Evolutionary conservation across 805 yeast genomes (phyloP).

Genomic region (Yamadazyma laniorum): DNA sequence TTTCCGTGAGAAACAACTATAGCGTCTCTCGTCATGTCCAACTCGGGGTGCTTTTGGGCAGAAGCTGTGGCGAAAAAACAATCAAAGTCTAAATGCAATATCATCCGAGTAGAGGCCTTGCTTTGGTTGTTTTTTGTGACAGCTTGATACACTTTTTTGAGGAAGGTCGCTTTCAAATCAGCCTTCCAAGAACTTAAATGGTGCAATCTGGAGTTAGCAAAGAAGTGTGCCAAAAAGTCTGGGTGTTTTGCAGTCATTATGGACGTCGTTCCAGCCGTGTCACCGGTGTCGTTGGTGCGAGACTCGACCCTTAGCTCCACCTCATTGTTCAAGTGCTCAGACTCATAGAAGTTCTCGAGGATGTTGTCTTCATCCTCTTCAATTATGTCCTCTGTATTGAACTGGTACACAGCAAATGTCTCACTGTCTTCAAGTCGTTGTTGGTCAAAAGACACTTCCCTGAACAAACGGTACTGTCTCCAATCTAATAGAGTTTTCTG

Average conservation of each 20-base stretch:
- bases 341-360: conserved; percentile 5
- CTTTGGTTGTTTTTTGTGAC: neutral
- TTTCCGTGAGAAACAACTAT: conserved; percentile 67
- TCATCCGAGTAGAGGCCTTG: conserved; percentile 22
- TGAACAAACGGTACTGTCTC: conserved; percentile 59
- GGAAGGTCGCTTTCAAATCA: conserved; percentile 61
- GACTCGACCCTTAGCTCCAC: neutral
- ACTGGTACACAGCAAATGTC: conserved; percentile 2
- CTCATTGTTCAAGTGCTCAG: neutral
- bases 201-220: conserved; percentile 80
- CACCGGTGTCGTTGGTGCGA: conserved; percentile 10
- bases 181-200: conserved; percentile 88
- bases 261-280: conserved; percentile 13
- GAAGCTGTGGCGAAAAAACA: conserved; percentile 92
- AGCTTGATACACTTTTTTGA: conserved; percentile 42
- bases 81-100: conserved; percentile 88
- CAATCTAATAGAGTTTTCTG: conserved; percentile 55
- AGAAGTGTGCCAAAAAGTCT: conserved; percentile 66
- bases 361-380: conserved; percentile 6
- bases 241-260: conserved; percentile 68
- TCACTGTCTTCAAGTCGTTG: conserved; percentile 26
- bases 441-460: conserved; percentile 56
- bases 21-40: conserved; percentile 49
- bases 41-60: conserved; percentile 51
- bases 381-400: conserved; percentile 5